Evolutionary conservation across 345 rosid genomes (phyloP), one percentile per base, ranked within the genome.

Genomic region (Eutrema japonicum): DNA sequence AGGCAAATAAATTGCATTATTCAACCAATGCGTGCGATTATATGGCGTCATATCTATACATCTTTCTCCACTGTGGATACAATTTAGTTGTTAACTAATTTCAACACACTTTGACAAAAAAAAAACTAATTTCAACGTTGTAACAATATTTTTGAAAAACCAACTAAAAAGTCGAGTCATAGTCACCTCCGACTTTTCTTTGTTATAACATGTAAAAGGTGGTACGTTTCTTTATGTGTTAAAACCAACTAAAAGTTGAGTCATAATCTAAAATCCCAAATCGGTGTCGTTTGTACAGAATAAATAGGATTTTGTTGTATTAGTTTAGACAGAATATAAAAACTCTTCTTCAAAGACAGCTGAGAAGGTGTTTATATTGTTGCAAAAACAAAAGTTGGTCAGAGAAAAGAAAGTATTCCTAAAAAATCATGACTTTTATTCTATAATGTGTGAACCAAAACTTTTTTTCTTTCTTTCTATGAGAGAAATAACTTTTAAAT

Each of bases 331-430:
- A 69, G 46, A 69, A 69, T 64, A 63, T 63, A 37, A 46, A 27
- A 45, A 63, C 37, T 51, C 7, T 76, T 69, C 64, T 69, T 46
- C 18, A 55, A 69, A 32, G 50, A 53, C 72, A 68, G 27, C 30
- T 29, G 30, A 54, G 36, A 57, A 56, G 6, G 54, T 68, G 37
- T 55, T 33, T 56, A 43, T 43, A 18, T 43, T 53, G 52, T 69
- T 69, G 65, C 64, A 45, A 69, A 36, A 76, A 22, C 2, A 52
- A 74, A 61, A 61, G 50, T 61, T 75, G 64, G 74, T 75, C 57
- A 30, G 51, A 75, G 74, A 75, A 52, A 75, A 53, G 1, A 52
- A 75, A 52, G 62, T 75, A 22, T 75, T 62, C 74, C 74, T 75
- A 75, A 75, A 61, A 0, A 1, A 6, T 37, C 11, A 52, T 61